Evolutionary conservation across 1,284 basidiomycete species (phyloP).

Genomic region (Uromyces viciae-fabae): DNA sequence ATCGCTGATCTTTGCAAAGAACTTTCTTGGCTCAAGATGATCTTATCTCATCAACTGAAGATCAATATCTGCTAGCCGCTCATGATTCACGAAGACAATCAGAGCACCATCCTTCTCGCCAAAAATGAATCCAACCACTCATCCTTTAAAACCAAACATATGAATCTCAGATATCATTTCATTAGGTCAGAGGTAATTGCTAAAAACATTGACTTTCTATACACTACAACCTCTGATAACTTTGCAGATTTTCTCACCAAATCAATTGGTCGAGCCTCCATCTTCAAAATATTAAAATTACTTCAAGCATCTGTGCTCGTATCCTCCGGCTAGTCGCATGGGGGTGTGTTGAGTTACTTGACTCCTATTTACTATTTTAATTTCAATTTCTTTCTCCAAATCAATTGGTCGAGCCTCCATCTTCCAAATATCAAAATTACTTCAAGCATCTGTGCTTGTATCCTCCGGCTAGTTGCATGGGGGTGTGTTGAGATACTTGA

Average conservation of each 20-base stretch:
- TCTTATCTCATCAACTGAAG: slow-evolving; percentile 49
- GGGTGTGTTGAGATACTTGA: no score
- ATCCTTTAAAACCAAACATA: slow-evolving; percentile 52
- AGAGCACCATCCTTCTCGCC: slow-evolving; percentile 49
- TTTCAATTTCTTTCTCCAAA: background rate
- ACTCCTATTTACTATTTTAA: no score
- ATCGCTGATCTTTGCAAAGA: slow-evolving; percentile 59
- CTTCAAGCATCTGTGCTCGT: no score
- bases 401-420: no score
- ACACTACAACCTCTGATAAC: background rate
- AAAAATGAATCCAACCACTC: slow-evolving; percentile 43
- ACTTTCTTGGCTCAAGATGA: slow-evolving; percentile 55
- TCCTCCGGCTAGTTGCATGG: no score
- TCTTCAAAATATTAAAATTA: no score
- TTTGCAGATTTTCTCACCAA: background rate
- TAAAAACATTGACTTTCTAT: background rate
- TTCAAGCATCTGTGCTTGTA: no score
- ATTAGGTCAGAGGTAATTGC: slow-evolving; percentile 48
- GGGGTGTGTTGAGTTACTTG: no score
- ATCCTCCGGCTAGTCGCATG: no score
- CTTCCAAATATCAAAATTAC: no score
- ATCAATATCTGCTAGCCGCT: slow-evolving; percentile 32
- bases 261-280: no score
- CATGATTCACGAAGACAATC: slow-evolving; percentile 52
- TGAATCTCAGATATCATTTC: slow-evolving; percentile 52